A percentile compares a stretch with the other conserved stretches of the same genome.
These are phyloP conservation scores for Alternaria triticina DNA, from an alignment of 2,329 filamentous ascomycete species.

Conservation along the genomic window DNA sequence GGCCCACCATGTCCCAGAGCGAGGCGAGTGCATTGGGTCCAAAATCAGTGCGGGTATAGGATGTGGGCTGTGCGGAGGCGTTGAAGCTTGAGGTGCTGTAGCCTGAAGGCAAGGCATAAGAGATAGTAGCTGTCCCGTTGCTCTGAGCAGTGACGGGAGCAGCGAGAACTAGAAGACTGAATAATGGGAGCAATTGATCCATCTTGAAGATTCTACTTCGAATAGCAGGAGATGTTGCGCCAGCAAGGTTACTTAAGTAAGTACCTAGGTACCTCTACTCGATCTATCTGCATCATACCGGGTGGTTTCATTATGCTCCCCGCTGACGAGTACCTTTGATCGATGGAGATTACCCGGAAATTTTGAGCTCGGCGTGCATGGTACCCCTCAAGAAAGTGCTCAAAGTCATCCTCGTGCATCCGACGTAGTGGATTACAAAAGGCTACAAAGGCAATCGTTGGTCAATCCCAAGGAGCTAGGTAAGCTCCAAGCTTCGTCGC, in stretches of 20 bases:
- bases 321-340: constrained; percentile 7
- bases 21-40: constrained; percentile 55
- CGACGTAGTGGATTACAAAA: constrained; percentile 2
- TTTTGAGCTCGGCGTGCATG: constrained; percentile 20
- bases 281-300: constrained; percentile 6
- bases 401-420: constrained; percentile 7
- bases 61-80: constrained; percentile 52
- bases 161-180: constrained; percentile 24
- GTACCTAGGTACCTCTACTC: constrained; percentile 4
- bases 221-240: background rate
- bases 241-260: constrained; percentile 14
- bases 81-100: constrained; percentile 50
- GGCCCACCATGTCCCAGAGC: constrained; percentile 55
- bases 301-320: constrained; percentile 12
- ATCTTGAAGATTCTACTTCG: constrained; percentile 18
- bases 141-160: constrained; percentile 18
- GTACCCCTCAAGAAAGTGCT: constrained; percentile 13
- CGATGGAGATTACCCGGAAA: constrained; percentile 14
- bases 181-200: constrained; percentile 22
- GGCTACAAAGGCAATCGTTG: constrained; percentile 22
- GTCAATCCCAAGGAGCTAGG: constrained; percentile 20
- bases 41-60: constrained; percentile 53
- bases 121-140: constrained; percentile 27
- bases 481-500: constrained; percentile 22
- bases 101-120: constrained; percentile 41